These are phyloP conservation scores for Gomphus sp. DNA, from an alignment of 1,284 basidiomycete genomes.

Conservation along the genomic window DNA sequence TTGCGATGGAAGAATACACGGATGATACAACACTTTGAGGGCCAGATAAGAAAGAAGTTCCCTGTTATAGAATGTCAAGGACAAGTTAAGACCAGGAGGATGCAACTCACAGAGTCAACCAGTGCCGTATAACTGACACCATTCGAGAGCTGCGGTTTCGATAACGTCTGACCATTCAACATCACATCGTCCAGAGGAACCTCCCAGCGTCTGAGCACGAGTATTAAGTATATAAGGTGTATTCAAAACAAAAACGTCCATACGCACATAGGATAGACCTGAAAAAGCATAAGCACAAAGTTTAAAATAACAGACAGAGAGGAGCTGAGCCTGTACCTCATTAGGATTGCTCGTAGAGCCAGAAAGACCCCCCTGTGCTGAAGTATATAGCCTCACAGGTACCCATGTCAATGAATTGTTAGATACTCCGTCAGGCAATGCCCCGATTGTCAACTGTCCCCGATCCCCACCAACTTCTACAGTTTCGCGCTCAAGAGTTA, in stretches of 20 bases:
- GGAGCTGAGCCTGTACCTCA: neutral
- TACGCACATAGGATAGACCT: neutral
- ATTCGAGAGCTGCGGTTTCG: slow-evolving; percentile 16
- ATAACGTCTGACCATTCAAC: slow-evolving; percentile 41
- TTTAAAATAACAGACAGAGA: neutral
- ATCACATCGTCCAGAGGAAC: slow-evolving; percentile 46
- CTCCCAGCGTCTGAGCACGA: slow-evolving; percentile 41
- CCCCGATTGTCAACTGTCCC: slow-evolving; percentile 44
- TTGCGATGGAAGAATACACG: slow-evolving; percentile 26
- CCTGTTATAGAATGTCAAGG: slow-evolving; percentile 15
- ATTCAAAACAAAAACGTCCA: neutral
- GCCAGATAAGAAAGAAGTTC: slow-evolving; percentile 48
- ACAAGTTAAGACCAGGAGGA: neutral
- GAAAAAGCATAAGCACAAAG: neutral
- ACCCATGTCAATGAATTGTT: slow-evolving; percentile 42
- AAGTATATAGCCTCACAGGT: slow-evolving; percentile 34
- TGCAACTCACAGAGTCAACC: slow-evolving; percentile 7
- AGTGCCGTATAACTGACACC: slow-evolving; percentile 1
- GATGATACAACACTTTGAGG: slow-evolving; percentile 37
- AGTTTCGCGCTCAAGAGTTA: slow-evolving; percentile 39
- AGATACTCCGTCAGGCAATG: slow-evolving; percentile 33
- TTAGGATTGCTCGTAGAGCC: slow-evolving; percentile 24
- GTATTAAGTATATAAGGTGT: neutral
- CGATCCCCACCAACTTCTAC: slow-evolving; percentile 39
- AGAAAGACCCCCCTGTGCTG: slow-evolving; percentile 31